Evolutionary conservation across 2,329 filamentous ascomycete genomes (phyloP), one percentile per base, ranked within the genome.

Genomic region (Daldinia sp.): DNA sequence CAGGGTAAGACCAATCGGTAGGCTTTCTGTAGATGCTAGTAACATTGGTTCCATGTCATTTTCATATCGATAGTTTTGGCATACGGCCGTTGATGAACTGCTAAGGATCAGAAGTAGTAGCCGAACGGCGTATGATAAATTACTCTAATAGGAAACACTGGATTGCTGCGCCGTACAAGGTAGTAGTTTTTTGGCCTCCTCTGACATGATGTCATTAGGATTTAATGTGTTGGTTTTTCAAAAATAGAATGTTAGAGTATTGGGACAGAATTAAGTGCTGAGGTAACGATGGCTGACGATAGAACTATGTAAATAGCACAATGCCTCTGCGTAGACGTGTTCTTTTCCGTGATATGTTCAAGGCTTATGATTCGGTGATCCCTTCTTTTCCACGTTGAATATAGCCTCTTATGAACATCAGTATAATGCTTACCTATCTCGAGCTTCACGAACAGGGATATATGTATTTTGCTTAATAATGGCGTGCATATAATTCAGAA

Each of bases 121-220:
- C n/a, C 45, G 29, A 48, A 32, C 8, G 30, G 30, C 27, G 30
- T n/a, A 30, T 15, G 45, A 48, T 29, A 29, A 29, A 48, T 19
- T 51, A 37, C 32, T 39, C 15, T 17, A 35, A 37, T 6, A 23
- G 30, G 48, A 48, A 51, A 7, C 15, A 32, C n/a, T 39, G 41
- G 25, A 34, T 19, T 15, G 21, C 51, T 35, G 50, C n/a, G 57
- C 57, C 50, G 49, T 49, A 35, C 11, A 17, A 21, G n/a, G 32
- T 19, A 13, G 32, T 19, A 13, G 34, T 11, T 32, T 19, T 47
- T 32, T 27, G 2, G 35, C 32, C n/a, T 17, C 27, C 15, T 37
- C 3, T 13, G 17, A 19, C 5, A 32, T 61, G 58, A 61, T 61
- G 37, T 50, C 45, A 55, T 37, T 27, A 61, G 43, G 53, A 35